Evolutionary conservation across 805 yeast species (phyloP).

Genomic region (Zygosaccharomyces rouxii): DNA sequence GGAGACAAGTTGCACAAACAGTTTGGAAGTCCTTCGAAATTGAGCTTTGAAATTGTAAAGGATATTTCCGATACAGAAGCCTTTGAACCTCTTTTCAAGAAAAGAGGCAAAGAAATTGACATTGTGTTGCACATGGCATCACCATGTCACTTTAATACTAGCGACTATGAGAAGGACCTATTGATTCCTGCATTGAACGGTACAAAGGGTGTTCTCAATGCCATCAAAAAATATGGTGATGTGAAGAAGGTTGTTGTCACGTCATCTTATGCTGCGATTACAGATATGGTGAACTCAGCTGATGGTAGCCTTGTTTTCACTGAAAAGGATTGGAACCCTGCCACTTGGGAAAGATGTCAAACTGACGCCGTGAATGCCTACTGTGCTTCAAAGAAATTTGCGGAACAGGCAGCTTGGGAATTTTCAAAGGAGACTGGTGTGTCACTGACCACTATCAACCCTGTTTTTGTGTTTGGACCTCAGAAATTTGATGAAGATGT

Average conservation of each 20-base stretch:
- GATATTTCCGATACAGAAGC: constrained; percentile 39
- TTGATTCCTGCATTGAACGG: constrained; percentile 37
- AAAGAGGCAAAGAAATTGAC: constrained; percentile 38
- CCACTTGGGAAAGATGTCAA: constrained; percentile 29
- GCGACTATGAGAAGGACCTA: constrained; percentile 45
- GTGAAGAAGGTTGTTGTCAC: constrained; percentile 49
- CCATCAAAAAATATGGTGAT: constrained; percentile 26
- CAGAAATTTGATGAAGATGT: constrained; percentile 41
- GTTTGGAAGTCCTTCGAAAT: constrained; percentile 28
- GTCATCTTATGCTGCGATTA: constrained; percentile 50
- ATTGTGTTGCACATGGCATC: constrained; percentile 49
- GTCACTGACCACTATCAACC: constrained; percentile 41
- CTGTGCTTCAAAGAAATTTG: constrained; percentile 47
- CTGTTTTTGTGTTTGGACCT: constrained; percentile 49
- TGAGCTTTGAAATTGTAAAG: constrained; percentile 34
- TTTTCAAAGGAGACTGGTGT: constrained; percentile 38
- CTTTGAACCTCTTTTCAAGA: constrained; percentile 42
- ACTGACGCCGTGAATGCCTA: constrained; percentile 30
- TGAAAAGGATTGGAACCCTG: constrained; percentile 39
- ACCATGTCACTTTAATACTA: constrained; percentile 37
- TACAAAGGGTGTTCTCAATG: not conserved
- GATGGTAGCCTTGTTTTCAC: constrained; percentile 21
- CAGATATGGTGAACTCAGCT: constrained; percentile 21
- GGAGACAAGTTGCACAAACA: constrained; percentile 37
- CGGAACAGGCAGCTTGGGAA: constrained; percentile 57